A percentile compares a stretch with the other conserved stretches of the same genome.
These are phyloP conservation scores for Populus tomentosa DNA, from an alignment of 441 rosid genomes.

Conservation along the genomic window DNA sequence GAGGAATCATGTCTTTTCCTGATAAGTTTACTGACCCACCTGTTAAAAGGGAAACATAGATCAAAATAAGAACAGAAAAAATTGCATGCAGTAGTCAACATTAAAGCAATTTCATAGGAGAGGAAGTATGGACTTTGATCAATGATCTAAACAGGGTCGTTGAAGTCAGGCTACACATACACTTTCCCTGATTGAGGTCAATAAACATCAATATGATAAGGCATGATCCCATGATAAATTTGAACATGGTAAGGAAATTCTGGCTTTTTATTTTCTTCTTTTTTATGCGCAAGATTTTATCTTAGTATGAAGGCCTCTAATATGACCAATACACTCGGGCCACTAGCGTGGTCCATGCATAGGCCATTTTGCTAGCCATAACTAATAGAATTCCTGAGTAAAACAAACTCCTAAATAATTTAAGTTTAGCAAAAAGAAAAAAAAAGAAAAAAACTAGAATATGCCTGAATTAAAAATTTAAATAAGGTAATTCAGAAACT, in stretches of 20 bases:
- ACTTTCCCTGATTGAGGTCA: not conserved
- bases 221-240: not conserved
- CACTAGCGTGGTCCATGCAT: not conserved
- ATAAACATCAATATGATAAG: not conserved
- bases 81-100: not conserved
- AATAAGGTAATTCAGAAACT: not conserved
- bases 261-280: not conserved
- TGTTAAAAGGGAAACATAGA: conserved; percentile 27
- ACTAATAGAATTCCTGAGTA: not conserved
- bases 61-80: not conserved
- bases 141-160: not conserved
- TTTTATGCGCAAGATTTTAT: not conserved
- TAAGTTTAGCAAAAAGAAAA: too few species aligned
- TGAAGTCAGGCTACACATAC: not conserved
- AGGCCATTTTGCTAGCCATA: not conserved
- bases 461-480: not conserved
- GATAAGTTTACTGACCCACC: conserved; percentile 99
- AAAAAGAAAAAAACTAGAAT: too few species aligned
- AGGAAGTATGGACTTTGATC: not conserved
- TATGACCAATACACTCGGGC: not conserved
- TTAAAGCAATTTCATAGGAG: not conserved
- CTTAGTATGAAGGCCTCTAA: not conserved
- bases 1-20: conserved; percentile 90
- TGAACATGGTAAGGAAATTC: not conserved
- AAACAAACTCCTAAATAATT: not conserved